phyloP scores from a whole-genome alignment of 345 rosid species.

The Mallotus nudiflorus region DNA sequence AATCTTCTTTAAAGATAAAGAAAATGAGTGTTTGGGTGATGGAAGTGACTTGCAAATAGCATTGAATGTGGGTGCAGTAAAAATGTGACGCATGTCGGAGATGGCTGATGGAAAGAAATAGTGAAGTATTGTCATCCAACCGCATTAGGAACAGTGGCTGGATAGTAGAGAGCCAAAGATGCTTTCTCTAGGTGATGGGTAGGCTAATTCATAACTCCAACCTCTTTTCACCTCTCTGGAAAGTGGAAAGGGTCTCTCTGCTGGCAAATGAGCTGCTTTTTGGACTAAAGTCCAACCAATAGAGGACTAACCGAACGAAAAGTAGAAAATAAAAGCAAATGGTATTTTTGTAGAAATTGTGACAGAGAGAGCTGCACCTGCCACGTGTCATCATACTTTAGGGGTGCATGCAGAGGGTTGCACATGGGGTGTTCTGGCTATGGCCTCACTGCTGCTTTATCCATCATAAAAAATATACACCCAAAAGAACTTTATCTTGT shows the following conservation, averaged over 20 bases:
- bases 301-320: neutral
- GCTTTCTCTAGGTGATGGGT: neutral
- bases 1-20: too few relatives aligned
- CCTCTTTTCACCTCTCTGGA: conserved; percentile 1
- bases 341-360: neutral
- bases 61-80: too few relatives aligned
- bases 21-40: too few relatives aligned
- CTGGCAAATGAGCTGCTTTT: conserved; percentile 23
- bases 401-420: conserved; percentile 5
- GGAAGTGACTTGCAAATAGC: too few relatives aligned
- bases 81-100: too few relatives aligned
- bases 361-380: neutral
- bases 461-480: neutral
- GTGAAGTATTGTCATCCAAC: too few relatives aligned
- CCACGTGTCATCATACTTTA: conserved; percentile 21
- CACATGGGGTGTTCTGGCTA: conserved; percentile 32
- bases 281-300: conserved; percentile 29
- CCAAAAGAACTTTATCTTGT: too few relatives aligned
- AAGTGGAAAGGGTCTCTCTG: neutral
- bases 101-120: too few relatives aligned
- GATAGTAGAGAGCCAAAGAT: neutral
- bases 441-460: neutral
- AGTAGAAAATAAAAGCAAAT: neutral
- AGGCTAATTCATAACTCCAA: neutral
- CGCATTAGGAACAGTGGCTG: neutral